Conservation (phyloP, 805 yeast species). For the Kazachstania kunashirensis region DNA sequence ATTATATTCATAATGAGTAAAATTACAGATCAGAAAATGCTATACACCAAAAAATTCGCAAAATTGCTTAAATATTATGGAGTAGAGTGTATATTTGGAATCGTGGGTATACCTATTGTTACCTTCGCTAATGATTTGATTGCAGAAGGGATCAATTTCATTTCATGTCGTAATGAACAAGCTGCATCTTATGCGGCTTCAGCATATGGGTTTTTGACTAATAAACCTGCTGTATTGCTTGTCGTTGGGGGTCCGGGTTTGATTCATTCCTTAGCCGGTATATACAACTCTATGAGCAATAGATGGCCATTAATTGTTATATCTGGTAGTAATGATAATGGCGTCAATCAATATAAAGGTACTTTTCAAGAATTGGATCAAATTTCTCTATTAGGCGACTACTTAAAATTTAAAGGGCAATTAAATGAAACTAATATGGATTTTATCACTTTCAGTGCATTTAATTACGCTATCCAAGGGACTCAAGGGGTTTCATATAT, state of each 20-base stretch:
- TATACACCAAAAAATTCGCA: conserved; percentile 32
- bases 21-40: not conserved
- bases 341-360: conserved; percentile 41
- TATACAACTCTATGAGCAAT: conserved; percentile 51
- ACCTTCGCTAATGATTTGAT: conserved; percentile 57
- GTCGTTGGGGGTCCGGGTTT: conserved; percentile 75
- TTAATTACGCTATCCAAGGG: conserved; percentile 30
- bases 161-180: conserved; percentile 61
- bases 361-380: conserved; percentile 70
- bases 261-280: conserved; percentile 57
- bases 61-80: conserved; percentile 38
- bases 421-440: conserved; percentile 11
- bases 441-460: conserved; percentile 15
- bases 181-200: conserved; percentile 72
- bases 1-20: not conserved
- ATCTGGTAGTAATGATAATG: conserved; percentile 48
- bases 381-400: conserved; percentile 37
- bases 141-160: conserved; percentile 42
- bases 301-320: conserved; percentile 57
- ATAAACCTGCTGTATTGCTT: conserved; percentile 53
- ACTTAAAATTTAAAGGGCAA: conserved; percentile 44
- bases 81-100: conserved; percentile 51
- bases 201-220: conserved; percentile 55
- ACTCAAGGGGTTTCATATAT: conserved; percentile 54
- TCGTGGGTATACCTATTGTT: conserved; percentile 69